Evolutionary conservation across 495 filamentous ascomycete genomes (phyloP), one percentile per base, ranked within the genome.

Genomic region (Achaetomiella virescens): DNA sequence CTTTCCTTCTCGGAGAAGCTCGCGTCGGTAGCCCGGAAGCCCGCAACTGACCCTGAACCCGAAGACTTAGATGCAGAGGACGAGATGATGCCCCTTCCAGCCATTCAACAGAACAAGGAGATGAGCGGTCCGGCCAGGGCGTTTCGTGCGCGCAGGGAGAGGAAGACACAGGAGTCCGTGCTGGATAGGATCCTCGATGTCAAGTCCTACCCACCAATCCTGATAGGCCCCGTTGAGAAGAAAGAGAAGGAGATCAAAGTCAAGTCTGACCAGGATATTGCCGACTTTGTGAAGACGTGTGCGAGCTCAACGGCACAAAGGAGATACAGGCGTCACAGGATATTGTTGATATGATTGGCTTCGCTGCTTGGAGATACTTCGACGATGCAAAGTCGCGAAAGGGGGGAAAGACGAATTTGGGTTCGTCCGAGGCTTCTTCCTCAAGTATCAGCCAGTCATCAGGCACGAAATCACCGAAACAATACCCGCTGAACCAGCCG

Each of bases 1-100:
- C 65, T 86, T 3, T 85, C 83, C 2, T 77, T 86, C 51, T 84
- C 83, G 0, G 72, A 78, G 20, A 25, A 60, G 0, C 65, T 82
- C 2, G 78, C 79, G 6, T 61, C 62, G 48, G 74, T 74, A 59
- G 75, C 82, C 42, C 74, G 81, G 29, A 81, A 78, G 56, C 76
- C 76, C 6, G 58, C 69, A 5, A 64, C 73, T 0, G 76, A 79
- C 27, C 57, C 71, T 17, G 75, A 76, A 18, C 68, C 75, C 0
- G 75, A 80, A n/a, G 81, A 83, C 46, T 78, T 76, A 6, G 78
- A 81, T 37, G 64, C 70, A 14, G 78, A 82, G 22, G 76, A 75
- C 44, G 75, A 75, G 18, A 66, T 71, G 29, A 62, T 73, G 59
- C 61, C 70, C 3, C 20, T 61, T 3, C 55, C 58, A 9, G 10